Evolutionary conservation across 805 yeast species (phyloP).

Genomic region (Sugiyamaella floridensis): DNA sequence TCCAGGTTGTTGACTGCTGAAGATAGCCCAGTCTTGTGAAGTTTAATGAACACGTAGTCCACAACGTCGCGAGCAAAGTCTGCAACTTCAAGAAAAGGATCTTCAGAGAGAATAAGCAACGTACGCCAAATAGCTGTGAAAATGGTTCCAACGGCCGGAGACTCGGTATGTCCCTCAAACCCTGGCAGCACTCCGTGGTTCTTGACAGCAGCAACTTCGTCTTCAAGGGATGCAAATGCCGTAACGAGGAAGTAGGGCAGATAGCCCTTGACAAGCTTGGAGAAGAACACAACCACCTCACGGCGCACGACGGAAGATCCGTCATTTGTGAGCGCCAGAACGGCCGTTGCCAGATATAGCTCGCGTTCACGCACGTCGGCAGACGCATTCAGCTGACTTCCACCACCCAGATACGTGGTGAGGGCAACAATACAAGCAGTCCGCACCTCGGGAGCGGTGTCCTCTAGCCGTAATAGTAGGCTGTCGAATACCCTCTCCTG

Average conservation of each 20-base stretch:
- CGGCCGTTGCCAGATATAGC: slow-evolving; percentile 61
- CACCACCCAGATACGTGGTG: slow-evolving; percentile 52
- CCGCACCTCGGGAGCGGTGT: slow-evolving; percentile 93
- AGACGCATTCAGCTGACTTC: slow-evolving; percentile 9
- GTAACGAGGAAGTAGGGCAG: slow-evolving; percentile 72
- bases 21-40: slow-evolving; percentile 60
- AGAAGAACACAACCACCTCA: slow-evolving; percentile 72
- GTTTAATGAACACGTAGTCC: slow-evolving; percentile 59
- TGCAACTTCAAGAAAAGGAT: slow-evolving; percentile 78
- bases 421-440: slow-evolving; percentile 74
- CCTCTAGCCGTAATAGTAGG: slow-evolving; percentile 44
- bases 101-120: slow-evolving; percentile 69
- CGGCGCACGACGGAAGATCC: slow-evolving; percentile 86
- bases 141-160: slow-evolving; percentile 82
- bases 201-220: slow-evolving; percentile 55
- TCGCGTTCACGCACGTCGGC: slow-evolving; percentile 3
- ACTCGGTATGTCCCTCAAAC: slow-evolving; percentile 39
- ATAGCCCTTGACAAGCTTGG: slow-evolving; percentile 65
- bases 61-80: slow-evolving; percentile 65
- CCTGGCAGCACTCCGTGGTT: slow-evolving; percentile 49
- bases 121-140: slow-evolving; percentile 86
- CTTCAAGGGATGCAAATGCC: slow-evolving; percentile 78
- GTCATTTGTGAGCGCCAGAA: slow-evolving; percentile 66
- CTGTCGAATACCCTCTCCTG: slow-evolving; percentile 55
- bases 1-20: slow-evolving; percentile 48